These are phyloP conservation scores for Vaucheria bursata DNA, from an alignment of 352 stramenopile genomes.

Conservation along the genomic window DNA sequence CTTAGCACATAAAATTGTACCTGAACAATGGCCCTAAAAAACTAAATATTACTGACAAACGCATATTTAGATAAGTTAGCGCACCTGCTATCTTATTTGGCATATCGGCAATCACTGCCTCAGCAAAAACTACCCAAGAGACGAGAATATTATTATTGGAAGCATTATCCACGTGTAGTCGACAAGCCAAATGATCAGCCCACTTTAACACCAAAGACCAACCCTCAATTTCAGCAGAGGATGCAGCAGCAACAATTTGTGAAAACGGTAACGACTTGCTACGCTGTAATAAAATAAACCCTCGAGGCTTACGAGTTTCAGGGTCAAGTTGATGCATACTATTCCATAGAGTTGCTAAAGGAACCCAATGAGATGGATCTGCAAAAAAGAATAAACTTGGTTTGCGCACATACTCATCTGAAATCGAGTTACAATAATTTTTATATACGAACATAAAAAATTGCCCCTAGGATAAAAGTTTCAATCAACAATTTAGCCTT, in stretches of 20 bases:
- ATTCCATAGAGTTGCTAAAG: constrained; percentile 48
- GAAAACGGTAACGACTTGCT: too few species aligned
- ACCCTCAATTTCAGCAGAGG: not conserved
- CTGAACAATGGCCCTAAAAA: too few species aligned
- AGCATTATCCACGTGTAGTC: too few species aligned
- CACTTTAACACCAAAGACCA: not conserved
- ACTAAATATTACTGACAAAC: too few species aligned
- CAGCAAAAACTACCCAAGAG: not conserved
- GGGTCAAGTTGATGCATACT: not conserved
- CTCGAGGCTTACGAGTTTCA: not conserved
- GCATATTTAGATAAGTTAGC: too few species aligned
- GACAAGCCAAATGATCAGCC: not conserved
- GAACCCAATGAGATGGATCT: constrained; percentile 77
- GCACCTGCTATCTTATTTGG: not conserved
- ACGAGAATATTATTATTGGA: too few species aligned
- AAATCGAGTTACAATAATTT: constrained; percentile 76
- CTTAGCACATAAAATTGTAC: too few species aligned
- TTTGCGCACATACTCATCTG: constrained; percentile 46
- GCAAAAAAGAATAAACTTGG: not conserved
- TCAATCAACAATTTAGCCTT: not conserved
- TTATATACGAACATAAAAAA: not conserved
- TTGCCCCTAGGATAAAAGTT: not conserved
- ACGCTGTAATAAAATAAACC: not conserved
- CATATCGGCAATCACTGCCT: not conserved
- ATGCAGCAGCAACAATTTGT: not conserved